Evolutionary conservation across 2,329 filamentous ascomycete species (phyloP).

Genomic region (Diaporthe citri): DNA sequence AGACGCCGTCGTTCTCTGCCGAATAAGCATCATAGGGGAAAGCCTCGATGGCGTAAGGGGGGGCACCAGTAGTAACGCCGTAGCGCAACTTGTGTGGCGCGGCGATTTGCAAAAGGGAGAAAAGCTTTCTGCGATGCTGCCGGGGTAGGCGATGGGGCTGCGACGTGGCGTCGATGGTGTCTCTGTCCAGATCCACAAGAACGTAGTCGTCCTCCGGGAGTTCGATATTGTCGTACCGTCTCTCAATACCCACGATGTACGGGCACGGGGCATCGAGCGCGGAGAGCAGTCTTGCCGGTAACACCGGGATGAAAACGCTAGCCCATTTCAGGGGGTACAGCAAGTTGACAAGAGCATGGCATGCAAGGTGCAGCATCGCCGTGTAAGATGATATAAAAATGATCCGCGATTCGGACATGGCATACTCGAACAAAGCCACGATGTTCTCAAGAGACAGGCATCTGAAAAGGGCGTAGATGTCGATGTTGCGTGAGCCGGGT

Average conservation of each 20-base stretch:
- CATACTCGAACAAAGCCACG: conserved; percentile 91
- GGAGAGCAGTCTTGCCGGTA: conserved; percentile 88
- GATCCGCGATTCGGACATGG: conserved; percentile 92
- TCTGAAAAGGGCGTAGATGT: conserved; percentile 93
- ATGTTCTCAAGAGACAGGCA: conserved; percentile 93
- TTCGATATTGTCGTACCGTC: conserved; percentile 86
- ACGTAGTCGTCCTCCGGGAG: conserved; percentile 97
- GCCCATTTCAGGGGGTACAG: conserved; percentile 94
- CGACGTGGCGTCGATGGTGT: conserved; percentile 87
- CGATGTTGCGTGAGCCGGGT: conserved; percentile 89
- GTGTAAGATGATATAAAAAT: conserved; percentile 97
- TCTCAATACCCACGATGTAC: conserved; percentile 96
- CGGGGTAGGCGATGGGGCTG: conserved; percentile 84
- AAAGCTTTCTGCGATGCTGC: conserved; percentile 89
- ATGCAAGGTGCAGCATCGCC: conserved; percentile 94
- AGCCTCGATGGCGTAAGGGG: conserved; percentile 91
- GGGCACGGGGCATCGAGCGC: conserved; percentile 95
- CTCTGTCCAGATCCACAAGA: conserved; percentile 90
- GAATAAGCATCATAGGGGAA: conserved; percentile 93
- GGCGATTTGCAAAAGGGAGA: conserved; percentile 87
- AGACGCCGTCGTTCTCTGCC: conserved; percentile 85
- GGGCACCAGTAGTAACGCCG: conserved; percentile 88
- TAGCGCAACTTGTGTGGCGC: conserved; percentile 91
- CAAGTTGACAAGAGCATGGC: conserved; percentile 85
- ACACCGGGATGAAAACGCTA: conserved; percentile 91